A percentile compares a stretch with the other conserved stretches of the same genome.
Conservation (phyloP, 805 yeast genomes). For the Lachancea fermentati region DNA sequence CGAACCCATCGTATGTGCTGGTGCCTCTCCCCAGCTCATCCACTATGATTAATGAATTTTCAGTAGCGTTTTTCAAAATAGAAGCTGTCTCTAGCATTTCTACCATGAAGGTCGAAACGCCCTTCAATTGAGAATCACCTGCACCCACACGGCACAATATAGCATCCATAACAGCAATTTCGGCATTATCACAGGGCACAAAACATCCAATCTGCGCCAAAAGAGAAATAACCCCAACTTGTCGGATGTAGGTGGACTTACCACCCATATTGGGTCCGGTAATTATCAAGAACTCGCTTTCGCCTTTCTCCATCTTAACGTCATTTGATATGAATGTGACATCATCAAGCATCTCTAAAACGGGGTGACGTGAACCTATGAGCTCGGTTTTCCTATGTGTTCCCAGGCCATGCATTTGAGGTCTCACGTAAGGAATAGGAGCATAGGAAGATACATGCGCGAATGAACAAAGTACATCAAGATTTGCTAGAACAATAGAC, state of each 20-base stretch:
- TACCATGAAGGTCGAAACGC: slow-evolving; percentile 95
- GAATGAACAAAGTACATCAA: slow-evolving; percentile 82
- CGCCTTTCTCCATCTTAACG: slow-evolving; percentile 52
- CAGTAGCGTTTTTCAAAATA: slow-evolving; percentile 78
- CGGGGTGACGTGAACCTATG: slow-evolving; percentile 87
- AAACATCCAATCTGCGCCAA: slow-evolving; percentile 89
- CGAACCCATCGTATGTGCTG: slow-evolving; percentile 93
- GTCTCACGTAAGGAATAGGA: slow-evolving; percentile 73
- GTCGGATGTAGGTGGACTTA: slow-evolving; percentile 87
- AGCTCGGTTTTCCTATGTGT: slow-evolving; percentile 48
- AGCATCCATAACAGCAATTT: slow-evolving; percentile 81
- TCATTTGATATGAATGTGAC: slow-evolving; percentile 89
- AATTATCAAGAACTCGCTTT: slow-evolving; percentile 69
- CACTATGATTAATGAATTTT: slow-evolving; percentile 80
- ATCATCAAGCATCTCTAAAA: slow-evolving; percentile 88
- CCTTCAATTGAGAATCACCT: slow-evolving; percentile 94
- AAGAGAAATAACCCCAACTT: slow-evolving; percentile 78
- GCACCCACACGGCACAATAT: slow-evolving; percentile 97
- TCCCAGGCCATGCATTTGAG: slow-evolving; percentile 53
- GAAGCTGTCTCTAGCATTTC: slow-evolving; percentile 97
- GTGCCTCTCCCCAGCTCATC: slow-evolving; percentile 88
- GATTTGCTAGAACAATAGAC: slow-evolving; percentile 55
- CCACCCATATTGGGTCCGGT: slow-evolving; percentile 99
- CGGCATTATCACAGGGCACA: slow-evolving; percentile 76
- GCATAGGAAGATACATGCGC: slow-evolving; percentile 82